phyloP scores from a whole-genome alignment of 2,329 filamentous ascomycete genomes.

The Metarhizium robertsii region DNA sequence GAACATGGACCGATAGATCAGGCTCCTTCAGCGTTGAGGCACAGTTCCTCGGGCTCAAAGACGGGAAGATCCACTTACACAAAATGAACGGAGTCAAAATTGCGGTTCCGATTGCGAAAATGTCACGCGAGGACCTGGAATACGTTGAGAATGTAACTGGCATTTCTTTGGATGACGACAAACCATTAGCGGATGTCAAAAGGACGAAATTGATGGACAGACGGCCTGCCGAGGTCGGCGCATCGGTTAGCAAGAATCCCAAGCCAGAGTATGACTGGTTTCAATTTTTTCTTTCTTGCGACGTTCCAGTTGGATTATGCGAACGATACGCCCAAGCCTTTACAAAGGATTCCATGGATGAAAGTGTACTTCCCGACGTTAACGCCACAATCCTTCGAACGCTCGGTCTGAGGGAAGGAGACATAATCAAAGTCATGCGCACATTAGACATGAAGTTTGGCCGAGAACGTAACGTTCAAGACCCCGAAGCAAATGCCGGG shows the following conservation, averaged over 20 bases:
- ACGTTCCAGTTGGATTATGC: slow-evolving; percentile 85
- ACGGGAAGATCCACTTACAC: slow-evolving; percentile 95
- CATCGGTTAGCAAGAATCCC: slow-evolving; percentile 49
- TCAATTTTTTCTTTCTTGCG: slow-evolving; percentile 90
- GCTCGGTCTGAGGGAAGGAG: slow-evolving; percentile 88
- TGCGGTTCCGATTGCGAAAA: slow-evolving; percentile 87
- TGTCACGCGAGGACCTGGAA: slow-evolving; percentile 90
- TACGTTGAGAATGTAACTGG: slow-evolving; percentile 88
- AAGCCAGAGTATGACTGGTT: slow-evolving; percentile 94
- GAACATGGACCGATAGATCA: slow-evolving; percentile 90
- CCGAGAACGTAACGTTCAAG: slow-evolving; percentile 45
- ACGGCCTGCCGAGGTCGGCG: slow-evolving; percentile 38
- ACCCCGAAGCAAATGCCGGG: slow-evolving; percentile 48
- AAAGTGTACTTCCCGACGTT: slow-evolving; percentile 84
- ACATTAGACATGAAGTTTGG: slow-evolving; percentile 72
- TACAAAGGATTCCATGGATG: slow-evolving; percentile 86
- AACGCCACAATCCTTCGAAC: slow-evolving; percentile 74
- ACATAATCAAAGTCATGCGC: slow-evolving; percentile 93
- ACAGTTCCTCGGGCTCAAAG: slow-evolving; percentile 87
- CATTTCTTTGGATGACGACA: slow-evolving; percentile 85
- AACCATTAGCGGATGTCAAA: slow-evolving; percentile 80
- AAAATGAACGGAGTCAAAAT: slow-evolving; percentile 98
- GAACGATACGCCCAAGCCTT: slow-evolving; percentile 92
- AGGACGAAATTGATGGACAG: slow-evolving; percentile 32
- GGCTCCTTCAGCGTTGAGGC: slow-evolving; percentile 97